Evolutionary conservation across 164 flowering plant species (phyloP), one percentile per base, ranked within the genome.

Genomic region (Annona cherimola): DNA sequence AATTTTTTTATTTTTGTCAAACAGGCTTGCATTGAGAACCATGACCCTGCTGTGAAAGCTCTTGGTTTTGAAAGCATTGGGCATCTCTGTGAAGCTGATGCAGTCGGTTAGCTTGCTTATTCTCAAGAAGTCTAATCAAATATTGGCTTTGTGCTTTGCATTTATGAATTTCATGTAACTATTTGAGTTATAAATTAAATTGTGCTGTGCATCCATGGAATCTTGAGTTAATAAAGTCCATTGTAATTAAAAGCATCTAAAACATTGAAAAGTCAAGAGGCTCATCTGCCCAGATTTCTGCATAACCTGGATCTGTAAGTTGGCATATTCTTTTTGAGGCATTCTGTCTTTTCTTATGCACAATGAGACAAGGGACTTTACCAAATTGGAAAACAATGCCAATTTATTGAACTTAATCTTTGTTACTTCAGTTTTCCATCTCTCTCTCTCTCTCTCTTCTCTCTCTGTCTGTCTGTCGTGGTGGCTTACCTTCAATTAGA

Each of bases 61-160:
- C 86, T 96, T 78, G 98, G 99, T 63, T 84, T 91, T 66, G 90
- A 85, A 79, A 88, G 95, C 76, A 93, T 96, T 81, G 86, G 89
- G 50, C 86, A 90, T 79, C 95, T 96, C 63, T 96, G 98, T 82
- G 98, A 91, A 86, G 97, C 98, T 79, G 99, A 96, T 89, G 93
- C 84, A 44, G 85, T 96, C 79, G 98, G 98, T 96, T 88, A 76
- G 40, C 42, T 54, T 43, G 61, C 63, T 72, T 67, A 42, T 19
- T n/a, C 45, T 66, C 50, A 50, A 26, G 0, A 5, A 70, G 9
- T 63, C 12, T 39, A 69, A 45, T 74, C 26, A 44, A 42, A 12
- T 74, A 57, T 18, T 41, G 19, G n/a, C 3, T 26, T 41, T 77
- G 42, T 54, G 18, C 2, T 71, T 71, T 71, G 63, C 42, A 42